Conservation (phyloP, 257 asterid species). For the Nicotiana paniculata region DNA sequence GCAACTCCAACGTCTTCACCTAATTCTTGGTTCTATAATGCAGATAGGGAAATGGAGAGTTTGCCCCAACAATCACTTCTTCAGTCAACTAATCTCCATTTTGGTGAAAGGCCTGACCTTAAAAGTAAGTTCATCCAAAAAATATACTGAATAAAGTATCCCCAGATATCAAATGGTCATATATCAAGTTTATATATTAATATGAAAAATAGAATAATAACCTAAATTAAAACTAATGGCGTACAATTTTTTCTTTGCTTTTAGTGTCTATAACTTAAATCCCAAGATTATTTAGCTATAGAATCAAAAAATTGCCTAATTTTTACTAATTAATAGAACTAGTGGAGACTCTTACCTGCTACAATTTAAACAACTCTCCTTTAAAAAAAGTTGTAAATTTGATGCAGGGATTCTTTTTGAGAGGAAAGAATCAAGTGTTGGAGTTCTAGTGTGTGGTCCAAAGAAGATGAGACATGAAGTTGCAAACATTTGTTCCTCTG, state of each 20-base stretch:
- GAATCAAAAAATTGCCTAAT: too few species aligned
- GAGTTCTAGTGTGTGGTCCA: slow-evolving; percentile 78
- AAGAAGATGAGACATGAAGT: slow-evolving; percentile 70
- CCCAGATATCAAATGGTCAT: neutral
- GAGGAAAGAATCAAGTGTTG: slow-evolving; percentile 58
- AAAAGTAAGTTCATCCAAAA: slow-evolving; percentile 38
- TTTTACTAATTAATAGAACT: too few species aligned
- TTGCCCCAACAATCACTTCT: slow-evolving; percentile 44
- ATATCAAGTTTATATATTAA: too few species aligned
- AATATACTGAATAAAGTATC: neutral
- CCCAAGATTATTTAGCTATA: neutral
- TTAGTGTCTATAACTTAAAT: neutral
- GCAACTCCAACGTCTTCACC: slow-evolving; percentile 55
- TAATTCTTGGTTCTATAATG: slow-evolving; percentile 40
- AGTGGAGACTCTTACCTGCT: too few species aligned
- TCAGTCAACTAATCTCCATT: slow-evolving; percentile 51
- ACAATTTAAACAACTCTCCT: too few species aligned
- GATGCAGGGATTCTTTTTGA: slow-evolving; percentile 51
- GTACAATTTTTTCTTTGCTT: too few species aligned
- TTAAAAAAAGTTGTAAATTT: neutral
- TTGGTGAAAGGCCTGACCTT: slow-evolving; percentile 72
- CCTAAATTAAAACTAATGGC: neutral
- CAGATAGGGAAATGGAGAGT: slow-evolving; percentile 73
- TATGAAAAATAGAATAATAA: neutral
- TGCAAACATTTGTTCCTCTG: slow-evolving; percentile 64